Base-by-base conservation (phyloP, 169 alveolate species). In the Plasmodium reichenowi region DNA sequence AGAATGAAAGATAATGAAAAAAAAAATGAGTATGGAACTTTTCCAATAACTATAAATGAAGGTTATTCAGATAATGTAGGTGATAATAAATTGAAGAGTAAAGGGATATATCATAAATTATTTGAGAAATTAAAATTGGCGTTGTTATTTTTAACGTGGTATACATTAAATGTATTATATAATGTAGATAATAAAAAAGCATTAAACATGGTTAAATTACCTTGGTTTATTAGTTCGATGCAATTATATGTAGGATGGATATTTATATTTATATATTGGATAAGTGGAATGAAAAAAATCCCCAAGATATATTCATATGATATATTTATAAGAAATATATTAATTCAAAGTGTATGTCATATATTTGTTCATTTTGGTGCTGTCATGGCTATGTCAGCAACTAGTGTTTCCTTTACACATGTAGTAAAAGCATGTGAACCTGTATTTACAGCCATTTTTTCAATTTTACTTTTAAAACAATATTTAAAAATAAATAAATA, bases 371-470 rank as follows among this genome's bases (percentile, higher is more conserved):
- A 95, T 88, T 64, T 89, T 29, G 97, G 97, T 2, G 97, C 97
- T 0, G 97, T 95, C 15, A 89, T 93, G 24, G 85, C 97, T 15
- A 95, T 95, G 96, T 94, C 95, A 15, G 29, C 90, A 1, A 97
- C 97, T 3, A 96, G 96, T 3, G 96, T 95, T 17, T 95, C 97
- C 10, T 94, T 95, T 75, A 94, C 97, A 9, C 97, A 95, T 83
- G 95, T 95, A 17, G 88, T 95, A 54, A 95, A 95, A 74, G 95
- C 97, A 38, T 93, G 93, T 3, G 97, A 95, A 72, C 97, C 97
- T 0, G 97, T 95, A 45, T 52, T 93, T 48, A 95, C 97, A 12
- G 96, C 97, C 10, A 43, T 93, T 26, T 89, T 95, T 17, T 91
- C 97, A 3, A 93, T 88, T 15, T 15, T 93, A 29, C 12, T 93